Evolutionary conservation across 108 stramenopile genomes (phyloP).

Genomic region (Skeletonema costatum): DNA sequence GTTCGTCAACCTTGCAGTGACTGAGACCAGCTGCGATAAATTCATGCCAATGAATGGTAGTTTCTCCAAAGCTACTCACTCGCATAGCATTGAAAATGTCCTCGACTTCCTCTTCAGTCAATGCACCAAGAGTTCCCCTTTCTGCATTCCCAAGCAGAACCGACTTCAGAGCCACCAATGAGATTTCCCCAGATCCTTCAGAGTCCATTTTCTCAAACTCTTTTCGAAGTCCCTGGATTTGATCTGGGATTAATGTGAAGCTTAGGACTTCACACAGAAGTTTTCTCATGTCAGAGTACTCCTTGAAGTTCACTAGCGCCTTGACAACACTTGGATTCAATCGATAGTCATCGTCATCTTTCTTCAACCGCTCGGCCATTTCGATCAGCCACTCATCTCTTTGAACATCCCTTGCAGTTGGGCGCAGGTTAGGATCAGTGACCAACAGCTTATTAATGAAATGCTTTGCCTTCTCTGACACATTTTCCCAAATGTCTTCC

Average conservation of each 20-base stretch:
- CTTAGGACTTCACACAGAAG: conserved; percentile 80
- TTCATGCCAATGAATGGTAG: conserved; percentile 85
- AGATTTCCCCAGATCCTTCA: conserved; percentile 81
- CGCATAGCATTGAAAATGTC: conserved; percentile 76
- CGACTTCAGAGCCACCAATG: conserved; percentile 59
- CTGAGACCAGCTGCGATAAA: conserved; percentile 87
- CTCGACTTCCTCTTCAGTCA: conserved; percentile 79
- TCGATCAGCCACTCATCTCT: conserved; percentile 66
- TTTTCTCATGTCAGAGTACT: conserved; percentile 81
- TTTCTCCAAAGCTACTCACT: conserved; percentile 50
- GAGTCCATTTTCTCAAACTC: conserved; percentile 84
- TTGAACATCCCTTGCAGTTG: conserved; percentile 73
- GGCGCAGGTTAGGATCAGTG: conserved; percentile 63
- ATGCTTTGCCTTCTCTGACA: conserved; percentile 65
- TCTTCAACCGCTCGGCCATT: conserved; percentile 34
- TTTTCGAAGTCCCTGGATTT: conserved; percentile 67
- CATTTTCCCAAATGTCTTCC: conserved; percentile 70
- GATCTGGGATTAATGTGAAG: conserved; percentile 83
- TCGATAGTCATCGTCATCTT: conserved; percentile 29
- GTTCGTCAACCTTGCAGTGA: conserved; percentile 78
- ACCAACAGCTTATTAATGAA: conserved; percentile 73
- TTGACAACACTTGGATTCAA: conserved; percentile 69
- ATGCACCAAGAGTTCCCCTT: conserved; percentile 56
- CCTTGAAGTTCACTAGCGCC: conserved; percentile 74
- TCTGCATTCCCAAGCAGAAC: conserved; percentile 69